These are phyloP conservation scores for Trichoderma reesei DNA, from an alignment of 495 filamentous ascomycete species.

Conservation along the genomic window DNA sequence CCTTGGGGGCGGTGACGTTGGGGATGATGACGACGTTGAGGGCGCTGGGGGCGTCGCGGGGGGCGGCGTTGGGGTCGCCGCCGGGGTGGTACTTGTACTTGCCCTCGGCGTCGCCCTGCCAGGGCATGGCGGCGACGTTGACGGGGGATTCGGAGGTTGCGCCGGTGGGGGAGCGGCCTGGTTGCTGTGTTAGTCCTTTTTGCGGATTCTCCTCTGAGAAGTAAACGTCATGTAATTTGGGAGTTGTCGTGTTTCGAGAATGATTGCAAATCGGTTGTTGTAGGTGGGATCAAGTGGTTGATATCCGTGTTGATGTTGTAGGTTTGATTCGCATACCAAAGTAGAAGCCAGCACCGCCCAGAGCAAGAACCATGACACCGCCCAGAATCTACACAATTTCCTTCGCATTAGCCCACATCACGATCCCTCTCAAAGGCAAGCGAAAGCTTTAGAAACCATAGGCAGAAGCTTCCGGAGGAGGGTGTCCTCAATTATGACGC, in stretches of 20 bases:
- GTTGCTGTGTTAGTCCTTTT: too few species aligned
- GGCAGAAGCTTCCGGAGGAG: too few species aligned
- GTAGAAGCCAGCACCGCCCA: conserved; percentile 80
- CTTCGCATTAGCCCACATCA: not conserved
- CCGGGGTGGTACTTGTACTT: conserved; percentile 92
- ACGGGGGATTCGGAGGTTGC: conserved; percentile 73
- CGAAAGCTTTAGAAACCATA: too few species aligned
- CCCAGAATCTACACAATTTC: conserved; percentile 58
- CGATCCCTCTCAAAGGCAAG: conserved; percentile 1
- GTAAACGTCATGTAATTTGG: too few species aligned
- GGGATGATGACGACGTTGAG: conserved; percentile 90
- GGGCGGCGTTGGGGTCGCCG: conserved; percentile 63
- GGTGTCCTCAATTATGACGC: conserved; percentile 25
- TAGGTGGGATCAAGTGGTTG: too few species aligned
- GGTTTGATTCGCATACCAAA: conserved; percentile 44
- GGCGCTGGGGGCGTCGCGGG: conserved; percentile 86
- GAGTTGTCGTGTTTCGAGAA: too few species aligned
- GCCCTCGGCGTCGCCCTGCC: conserved; percentile 59
- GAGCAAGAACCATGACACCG: conserved; percentile 82
- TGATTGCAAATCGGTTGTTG: too few species aligned
- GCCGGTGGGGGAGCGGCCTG: conserved; percentile 80
- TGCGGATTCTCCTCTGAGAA: too few species aligned
- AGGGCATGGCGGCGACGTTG: conserved; percentile 74
- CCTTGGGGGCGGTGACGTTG: conserved; percentile 84
- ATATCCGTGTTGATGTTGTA: too few species aligned